Percentiles rank a stretch among this genome's conserved stretches.
phyloP scores from a whole-genome alignment of 78 protist genomes.

The Dictyostelium intermedium region DNA sequence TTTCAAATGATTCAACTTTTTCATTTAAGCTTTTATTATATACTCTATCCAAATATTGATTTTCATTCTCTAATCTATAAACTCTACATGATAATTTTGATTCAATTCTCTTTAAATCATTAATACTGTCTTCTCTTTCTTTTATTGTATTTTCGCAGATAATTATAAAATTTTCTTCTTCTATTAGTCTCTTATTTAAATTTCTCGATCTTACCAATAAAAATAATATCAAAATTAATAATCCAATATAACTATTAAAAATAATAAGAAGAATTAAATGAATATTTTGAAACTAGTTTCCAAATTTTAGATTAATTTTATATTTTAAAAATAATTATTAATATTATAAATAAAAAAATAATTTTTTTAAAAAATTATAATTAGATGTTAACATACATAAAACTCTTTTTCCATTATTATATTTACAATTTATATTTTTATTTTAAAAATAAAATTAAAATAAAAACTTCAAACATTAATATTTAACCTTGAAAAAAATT shows the following conservation, averaged over 20 bases:
- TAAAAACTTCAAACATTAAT: too few species aligned
- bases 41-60: background rate
- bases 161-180: background rate
- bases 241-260: background rate
- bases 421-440: too few species aligned
- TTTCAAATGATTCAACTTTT: background rate
- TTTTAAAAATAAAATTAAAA: too few species aligned
- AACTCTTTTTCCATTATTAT: too few species aligned
- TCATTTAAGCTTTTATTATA: background rate
- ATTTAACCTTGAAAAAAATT: too few species aligned
- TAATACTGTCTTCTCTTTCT: background rate
- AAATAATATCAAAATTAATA: too few species aligned
- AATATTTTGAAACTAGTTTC: background rate
- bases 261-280: background rate
- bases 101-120: background rate
- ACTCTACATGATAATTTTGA: background rate
- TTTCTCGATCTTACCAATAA: background rate
- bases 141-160: background rate
- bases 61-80: background rate
- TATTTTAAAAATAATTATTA: too few species aligned
- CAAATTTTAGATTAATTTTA: too few species aligned
- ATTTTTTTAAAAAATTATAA: too few species aligned
- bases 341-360: too few species aligned
- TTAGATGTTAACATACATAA: too few species aligned
- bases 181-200: background rate